Conservation (phyloP, 257 asterid genomes). For the Scutellaria baicalensis region DNA sequence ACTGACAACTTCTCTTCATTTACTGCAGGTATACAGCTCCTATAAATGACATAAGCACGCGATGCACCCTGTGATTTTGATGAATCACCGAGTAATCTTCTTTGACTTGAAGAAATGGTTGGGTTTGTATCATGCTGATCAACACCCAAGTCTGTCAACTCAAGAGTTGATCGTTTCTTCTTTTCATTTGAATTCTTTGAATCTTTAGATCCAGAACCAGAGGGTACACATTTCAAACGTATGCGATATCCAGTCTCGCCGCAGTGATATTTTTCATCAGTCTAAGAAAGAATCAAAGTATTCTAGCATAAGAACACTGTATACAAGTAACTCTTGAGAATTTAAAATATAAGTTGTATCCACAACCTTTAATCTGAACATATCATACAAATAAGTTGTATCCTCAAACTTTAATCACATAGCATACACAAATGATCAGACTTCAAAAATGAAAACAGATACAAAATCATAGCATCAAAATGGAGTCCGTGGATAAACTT, state of each 20-base stretch:
- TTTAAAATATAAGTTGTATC: not conserved
- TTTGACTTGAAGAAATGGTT: slow-evolving; percentile 27
- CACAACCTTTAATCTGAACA: not conserved
- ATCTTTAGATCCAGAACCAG: slow-evolving; percentile 35
- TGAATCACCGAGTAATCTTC: slow-evolving; percentile 47
- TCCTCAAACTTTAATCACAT: not conserved
- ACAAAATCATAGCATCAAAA: not conserved
- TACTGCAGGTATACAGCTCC: slow-evolving; percentile 92
- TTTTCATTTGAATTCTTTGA: slow-evolving; percentile 25
- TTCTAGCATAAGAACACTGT: not conserved
- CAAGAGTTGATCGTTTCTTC: slow-evolving; percentile 55
- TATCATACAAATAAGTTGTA: not conserved
- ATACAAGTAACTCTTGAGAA: not conserved
- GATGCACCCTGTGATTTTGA: slow-evolving; percentile 36
- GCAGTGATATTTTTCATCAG: slow-evolving; percentile 71
- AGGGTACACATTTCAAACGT: slow-evolving; percentile 70
- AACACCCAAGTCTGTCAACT: slow-evolving; percentile 25
- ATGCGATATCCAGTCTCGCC: slow-evolving; percentile 96
- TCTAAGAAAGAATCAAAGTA: slow-evolving; percentile 39
- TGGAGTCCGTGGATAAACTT: not conserved
- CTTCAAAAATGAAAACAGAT: not conserved
- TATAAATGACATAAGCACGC: slow-evolving; percentile 53
- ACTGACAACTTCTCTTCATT: slow-evolving; percentile 83
- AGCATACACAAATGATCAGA: not conserved
- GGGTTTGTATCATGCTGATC: slow-evolving; percentile 23